A percentile compares a stretch with the other conserved stretches of the same genome.
phyloP scores from a whole-genome alignment of 352 stramenopile genomes.

The Chrysophaeum taylorii region DNA sequence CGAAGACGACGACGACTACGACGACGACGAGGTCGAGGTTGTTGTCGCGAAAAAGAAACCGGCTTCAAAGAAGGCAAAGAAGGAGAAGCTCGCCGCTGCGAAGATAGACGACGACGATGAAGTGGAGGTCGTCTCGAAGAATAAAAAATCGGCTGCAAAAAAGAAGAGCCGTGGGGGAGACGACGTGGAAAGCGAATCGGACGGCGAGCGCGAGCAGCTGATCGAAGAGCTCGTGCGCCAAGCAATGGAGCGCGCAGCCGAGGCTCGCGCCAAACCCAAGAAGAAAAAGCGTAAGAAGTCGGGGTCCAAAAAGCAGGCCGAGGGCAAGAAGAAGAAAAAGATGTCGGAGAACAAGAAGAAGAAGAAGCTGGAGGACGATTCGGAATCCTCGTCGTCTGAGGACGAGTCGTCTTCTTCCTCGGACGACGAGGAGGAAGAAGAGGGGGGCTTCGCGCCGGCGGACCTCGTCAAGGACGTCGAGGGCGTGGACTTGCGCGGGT shows the following conservation, averaged over 20 bases:
- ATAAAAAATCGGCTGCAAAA: not conserved
- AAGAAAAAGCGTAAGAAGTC: conserved; percentile 5
- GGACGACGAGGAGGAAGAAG: conserved; percentile 17
- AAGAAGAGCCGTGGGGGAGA: conserved; percentile 10
- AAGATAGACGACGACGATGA: conserved; percentile 6
- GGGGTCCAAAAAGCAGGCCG: conserved; percentile 14
- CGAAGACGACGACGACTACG: conserved; percentile 19
- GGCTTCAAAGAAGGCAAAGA: conserved; percentile 10
- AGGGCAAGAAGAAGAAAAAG: conserved; percentile 34
- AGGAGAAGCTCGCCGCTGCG: not conserved
- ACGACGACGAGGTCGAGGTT: conserved; percentile 23
- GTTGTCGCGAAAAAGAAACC: conserved; percentile 25
- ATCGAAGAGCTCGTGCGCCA: conserved; percentile 14
- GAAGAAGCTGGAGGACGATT: not conserved
- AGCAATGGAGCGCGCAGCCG: not conserved
- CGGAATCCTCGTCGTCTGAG: conserved; percentile 13
- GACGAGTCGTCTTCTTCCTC: conserved; percentile 17
- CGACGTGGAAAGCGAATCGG: conserved; percentile 18
- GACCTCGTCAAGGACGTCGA: conserved; percentile 34
- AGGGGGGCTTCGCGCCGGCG: not conserved
- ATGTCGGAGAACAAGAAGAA: conserved; percentile 24
- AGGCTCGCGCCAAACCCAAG: conserved; percentile 1
- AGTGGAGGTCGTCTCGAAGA: conserved; percentile 1
- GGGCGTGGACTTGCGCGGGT: conserved; percentile 24
- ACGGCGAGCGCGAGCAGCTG: not conserved